phyloP scores from a whole-genome alignment of 257 asterid genomes.

The Cruciata laevipes region DNA sequence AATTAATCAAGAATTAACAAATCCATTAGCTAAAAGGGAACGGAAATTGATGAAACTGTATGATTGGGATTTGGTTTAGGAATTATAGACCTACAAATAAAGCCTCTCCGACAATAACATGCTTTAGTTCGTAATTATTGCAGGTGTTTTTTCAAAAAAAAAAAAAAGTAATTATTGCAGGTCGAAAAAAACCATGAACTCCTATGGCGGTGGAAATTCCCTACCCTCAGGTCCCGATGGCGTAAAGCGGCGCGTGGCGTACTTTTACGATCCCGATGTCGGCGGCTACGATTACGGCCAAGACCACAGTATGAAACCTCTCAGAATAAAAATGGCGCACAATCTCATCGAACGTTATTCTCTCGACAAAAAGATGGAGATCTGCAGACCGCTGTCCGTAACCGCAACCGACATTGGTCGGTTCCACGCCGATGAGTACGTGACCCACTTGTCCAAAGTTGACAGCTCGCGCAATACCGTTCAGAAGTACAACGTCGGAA shows the following conservation, averaged over 20 bases:
- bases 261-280: conserved; percentile 69
- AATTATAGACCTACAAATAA: neutral
- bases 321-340: conserved; percentile 75
- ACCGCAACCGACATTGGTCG: conserved; percentile 35
- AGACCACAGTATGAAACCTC: conserved; percentile 82
- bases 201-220: conserved; percentile 44
- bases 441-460: conserved; percentile 49
- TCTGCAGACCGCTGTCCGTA: conserved; percentile 53
- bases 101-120: neutral
- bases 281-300: conserved; percentile 68
- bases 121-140: too few relatives aligned
- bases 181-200: conserved; percentile 24
- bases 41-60: neutral
- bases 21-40: neutral
- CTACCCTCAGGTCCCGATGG: conserved; percentile 66
- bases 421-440: conserved; percentile 64
- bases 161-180: too few relatives aligned
- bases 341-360: conserved; percentile 51
- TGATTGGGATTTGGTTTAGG: neutral
- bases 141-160: too few relatives aligned
- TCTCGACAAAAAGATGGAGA: conserved; percentile 64
- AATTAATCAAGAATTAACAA: neutral
- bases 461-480: conserved; percentile 36
- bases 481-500: conserved; percentile 55
- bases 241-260: conserved; percentile 63